A percentile compares a stretch with the other conserved stretches of the same genome.
Evolutionary conservation across 2,329 filamentous ascomycete genomes (phyloP).

Genomic region (Talaromyces verruculosus): DNA sequence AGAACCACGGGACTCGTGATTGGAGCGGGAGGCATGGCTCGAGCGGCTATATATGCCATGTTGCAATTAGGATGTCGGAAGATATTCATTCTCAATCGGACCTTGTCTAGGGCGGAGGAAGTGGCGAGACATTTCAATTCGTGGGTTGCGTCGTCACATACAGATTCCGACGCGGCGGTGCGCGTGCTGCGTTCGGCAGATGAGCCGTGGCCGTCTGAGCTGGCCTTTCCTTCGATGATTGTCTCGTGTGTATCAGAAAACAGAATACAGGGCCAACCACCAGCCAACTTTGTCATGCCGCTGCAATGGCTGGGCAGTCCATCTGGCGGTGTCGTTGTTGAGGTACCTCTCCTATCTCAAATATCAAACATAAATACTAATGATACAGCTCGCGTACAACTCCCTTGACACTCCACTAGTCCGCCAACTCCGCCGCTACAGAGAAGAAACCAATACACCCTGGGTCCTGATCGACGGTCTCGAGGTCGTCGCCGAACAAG

Average conservation of each 20-base stretch:
- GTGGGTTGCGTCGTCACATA: conserved; percentile 42
- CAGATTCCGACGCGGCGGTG: conserved; percentile 39
- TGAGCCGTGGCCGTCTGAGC: conserved; percentile 64
- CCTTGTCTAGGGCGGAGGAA: conserved; percentile 63
- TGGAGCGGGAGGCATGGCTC: conserved; percentile 71
- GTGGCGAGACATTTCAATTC: conserved; percentile 69
- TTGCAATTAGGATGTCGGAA: conserved; percentile 73
- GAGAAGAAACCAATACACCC: conserved; percentile 50
- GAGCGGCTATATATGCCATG: conserved; percentile 75
- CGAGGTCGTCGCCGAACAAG: conserved; percentile 74
- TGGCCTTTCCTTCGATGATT: conserved; percentile 68
- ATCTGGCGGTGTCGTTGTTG: conserved; percentile 73
- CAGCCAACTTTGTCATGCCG: conserved; percentile 70
- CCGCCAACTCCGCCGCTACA: conserved; percentile 63
- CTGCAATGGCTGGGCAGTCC: conserved; percentile 67
- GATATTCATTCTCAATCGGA: conserved; percentile 74
- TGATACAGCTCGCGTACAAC: conserved; percentile 60
- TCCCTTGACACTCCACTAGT: conserved; percentile 70
- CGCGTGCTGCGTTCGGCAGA: conserved; percentile 58
- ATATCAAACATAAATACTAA: not conserved
- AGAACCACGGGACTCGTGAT: conserved; percentile 56
- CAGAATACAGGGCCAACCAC: conserved; percentile 61
- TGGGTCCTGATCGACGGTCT: conserved; percentile 77
- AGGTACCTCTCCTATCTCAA: conserved; percentile 45
- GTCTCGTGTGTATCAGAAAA: conserved; percentile 75